Base-by-base conservation (phyloP, 1,284 basidiomycete species). In the Fomitopsis betulina region DNA sequence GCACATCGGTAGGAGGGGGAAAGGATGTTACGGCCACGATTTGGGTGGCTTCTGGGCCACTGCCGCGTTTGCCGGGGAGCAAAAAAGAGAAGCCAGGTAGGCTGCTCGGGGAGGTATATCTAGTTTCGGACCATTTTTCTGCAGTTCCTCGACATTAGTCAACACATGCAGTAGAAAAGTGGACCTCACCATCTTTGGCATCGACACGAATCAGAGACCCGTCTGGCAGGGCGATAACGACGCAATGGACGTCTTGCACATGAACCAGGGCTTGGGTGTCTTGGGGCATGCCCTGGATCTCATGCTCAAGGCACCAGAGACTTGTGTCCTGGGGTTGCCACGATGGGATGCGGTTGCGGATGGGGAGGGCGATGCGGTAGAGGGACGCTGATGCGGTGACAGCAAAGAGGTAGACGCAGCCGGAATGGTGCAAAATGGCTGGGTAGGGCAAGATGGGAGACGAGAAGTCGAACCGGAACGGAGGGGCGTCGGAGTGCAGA, bases 401-500 rank as follows among this genome's bases (percentile, higher is more conserved):
- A 0, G 84, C 85, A 39, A 94, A 67, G 17, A 96, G 70, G 69
- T 93, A 89, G 8, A 96, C 73, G 64, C 87, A 81, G 9, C 81
- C 75, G 6, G 80, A 75, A 42, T 82, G 76, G 67, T 79, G 86
- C 15, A 89, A 79, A 56, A 94, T 71, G 32, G 83, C 79, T 6
- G 91, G 91, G 39, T 79, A 76, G 21, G 88, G 79, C 8, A 91
- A 72, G 39, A 95, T 73, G n/a, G 79, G 69, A 19, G 87, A 83
- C 27, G 93, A 90, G 64, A 94, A 92, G 61, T 89, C 78, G 66
- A 95, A 85, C 55, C 91, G 85, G 59, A 94, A 77, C 12, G 87
- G 84, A 43, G 81, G 74, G 3, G 84, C 73, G 62, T 83, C 77
- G 4, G 79, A 80, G 1, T 87, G 84, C 45, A 94, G 76, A 2